These are phyloP conservation scores for baker's yeast (Saccharomyces cerevisiae) DNA, from an alignment of 805 yeast species.

Conservation along the genomic window DNA sequence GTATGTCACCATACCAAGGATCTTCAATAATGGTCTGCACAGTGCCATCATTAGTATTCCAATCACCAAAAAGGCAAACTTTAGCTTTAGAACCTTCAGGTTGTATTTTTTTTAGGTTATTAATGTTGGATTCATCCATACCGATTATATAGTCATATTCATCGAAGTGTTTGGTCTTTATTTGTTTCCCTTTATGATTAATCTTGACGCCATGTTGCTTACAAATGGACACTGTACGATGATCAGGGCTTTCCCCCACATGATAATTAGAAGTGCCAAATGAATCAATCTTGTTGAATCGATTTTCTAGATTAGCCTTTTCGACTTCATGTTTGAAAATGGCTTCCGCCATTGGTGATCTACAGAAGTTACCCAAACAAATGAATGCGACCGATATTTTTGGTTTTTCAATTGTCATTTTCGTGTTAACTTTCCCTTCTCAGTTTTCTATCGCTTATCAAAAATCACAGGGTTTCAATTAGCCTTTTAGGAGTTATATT, in stretches of 20 bases:
- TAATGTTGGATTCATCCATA: conserved; percentile 58
- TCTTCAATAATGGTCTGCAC: conserved; percentile 63
- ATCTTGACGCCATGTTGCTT: conserved; percentile 64
- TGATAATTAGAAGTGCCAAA: conserved; percentile 87
- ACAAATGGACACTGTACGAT: conserved; percentile 63
- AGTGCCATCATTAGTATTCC: conserved; percentile 43
- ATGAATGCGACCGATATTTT: conserved; percentile 71
- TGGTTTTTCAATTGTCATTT: conserved; percentile 10
- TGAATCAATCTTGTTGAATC: conserved; percentile 62
- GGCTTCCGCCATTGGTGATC: conserved; percentile 98
- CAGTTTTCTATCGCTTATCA: neutral
- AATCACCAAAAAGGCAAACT: conserved; percentile 72
- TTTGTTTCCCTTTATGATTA: conserved; percentile 66
- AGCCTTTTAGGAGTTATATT: neutral
- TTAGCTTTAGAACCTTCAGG: conserved; percentile 43
- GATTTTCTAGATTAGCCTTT: conserved; percentile 33
- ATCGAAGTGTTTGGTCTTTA: conserved; percentile 41
- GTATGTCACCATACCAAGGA: conserved; percentile 85
- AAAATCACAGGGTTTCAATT: too few relatives aligned
- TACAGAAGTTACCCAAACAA: conserved; percentile 85
- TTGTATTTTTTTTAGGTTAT: conserved; percentile 41
- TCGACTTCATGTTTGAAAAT: conserved; percentile 63
- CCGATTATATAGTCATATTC: conserved; percentile 62
- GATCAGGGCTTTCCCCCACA: conserved; percentile 74
- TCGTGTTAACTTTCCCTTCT: neutral